Evolutionary conservation across 257 asterid species (phyloP).

Genomic region (Nicotiana sylvestris): DNA sequence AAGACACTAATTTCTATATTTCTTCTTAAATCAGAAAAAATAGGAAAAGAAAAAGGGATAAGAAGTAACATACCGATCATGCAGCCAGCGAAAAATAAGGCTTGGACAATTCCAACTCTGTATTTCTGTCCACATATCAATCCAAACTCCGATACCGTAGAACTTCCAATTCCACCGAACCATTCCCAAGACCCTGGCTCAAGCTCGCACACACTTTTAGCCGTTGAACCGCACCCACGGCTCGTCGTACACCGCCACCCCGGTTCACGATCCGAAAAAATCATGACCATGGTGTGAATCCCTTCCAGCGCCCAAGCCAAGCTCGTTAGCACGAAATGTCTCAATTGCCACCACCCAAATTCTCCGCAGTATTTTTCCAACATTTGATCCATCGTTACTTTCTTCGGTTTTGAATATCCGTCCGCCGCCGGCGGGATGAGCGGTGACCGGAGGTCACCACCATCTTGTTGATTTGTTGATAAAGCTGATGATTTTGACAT

Average conservation of each 20-base stretch:
- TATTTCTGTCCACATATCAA: slow-evolving; percentile 68
- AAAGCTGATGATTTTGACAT: slow-evolving; percentile 20
- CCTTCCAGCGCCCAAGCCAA: slow-evolving; percentile 90
- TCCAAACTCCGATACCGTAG: slow-evolving; percentile 79
- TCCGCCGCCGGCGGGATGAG: slow-evolving; percentile 21
- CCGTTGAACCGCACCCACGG: slow-evolving; percentile 22
- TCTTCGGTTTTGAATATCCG: slow-evolving; percentile 17
- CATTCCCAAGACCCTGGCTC: slow-evolving; percentile 77
- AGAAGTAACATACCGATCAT: slow-evolving; percentile 55
- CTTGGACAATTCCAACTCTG: slow-evolving; percentile 77
- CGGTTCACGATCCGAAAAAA: slow-evolving; percentile 83
- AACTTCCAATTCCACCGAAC: slow-evolving; percentile 54
- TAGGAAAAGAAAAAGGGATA: not conserved
- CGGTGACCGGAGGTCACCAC: slow-evolving; percentile 32
- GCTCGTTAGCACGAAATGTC: slow-evolving; percentile 65
- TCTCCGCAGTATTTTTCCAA: slow-evolving; percentile 69
- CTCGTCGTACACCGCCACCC: slow-evolving; percentile 43
- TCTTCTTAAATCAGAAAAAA: too few species aligned
- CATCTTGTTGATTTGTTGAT: not conserved
- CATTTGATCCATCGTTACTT: slow-evolving; percentile 67
- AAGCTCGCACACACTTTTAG: slow-evolving; percentile 44
- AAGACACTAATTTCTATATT: too few species aligned
- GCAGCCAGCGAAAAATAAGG: slow-evolving; percentile 82
- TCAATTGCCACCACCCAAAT: slow-evolving; percentile 75
- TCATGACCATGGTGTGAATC: slow-evolving; percentile 81